Conservation (phyloP, 1,284 basidiomycete genomes). For the Kwoniella shivajii region DNA sequence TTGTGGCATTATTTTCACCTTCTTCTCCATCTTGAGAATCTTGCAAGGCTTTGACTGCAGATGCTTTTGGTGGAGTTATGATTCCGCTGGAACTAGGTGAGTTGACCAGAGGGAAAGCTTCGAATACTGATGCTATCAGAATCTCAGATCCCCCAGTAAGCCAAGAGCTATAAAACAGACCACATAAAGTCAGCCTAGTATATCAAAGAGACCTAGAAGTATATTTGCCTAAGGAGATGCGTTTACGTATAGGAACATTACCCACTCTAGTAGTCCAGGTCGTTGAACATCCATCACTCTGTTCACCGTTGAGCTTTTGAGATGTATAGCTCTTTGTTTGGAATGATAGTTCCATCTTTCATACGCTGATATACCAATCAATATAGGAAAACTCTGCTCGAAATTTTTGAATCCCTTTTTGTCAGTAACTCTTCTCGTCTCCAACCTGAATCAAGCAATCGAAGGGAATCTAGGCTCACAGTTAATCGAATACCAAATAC, state of each 20-base stretch:
- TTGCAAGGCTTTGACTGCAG: conserved; percentile 6
- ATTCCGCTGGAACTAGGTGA: conserved; percentile 10
- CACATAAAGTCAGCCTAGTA: not conserved
- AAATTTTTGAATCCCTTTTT: not conserved
- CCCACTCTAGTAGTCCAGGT: conserved; percentile 44
- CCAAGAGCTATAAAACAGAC: conserved; percentile 35
- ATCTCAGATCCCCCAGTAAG: conserved; percentile 45
- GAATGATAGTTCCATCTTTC: conserved; percentile 62
- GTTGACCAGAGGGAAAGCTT: conserved; percentile 33
- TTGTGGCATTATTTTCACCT: not conserved
- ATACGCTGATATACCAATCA: conserved; percentile 75
- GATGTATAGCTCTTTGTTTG: conserved; percentile 26
- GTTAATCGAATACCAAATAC: conserved; percentile 80
- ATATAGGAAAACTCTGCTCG: conserved; percentile 69
- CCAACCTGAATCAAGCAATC: conserved; percentile 6
- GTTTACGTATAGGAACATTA: not conserved
- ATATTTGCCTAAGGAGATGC: not conserved
- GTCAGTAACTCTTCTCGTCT: too few relatives aligned
- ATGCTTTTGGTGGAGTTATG: conserved; percentile 22
- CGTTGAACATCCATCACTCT: conserved; percentile 19
- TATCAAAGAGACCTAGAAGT: not conserved
- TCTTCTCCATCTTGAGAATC: conserved; percentile 5
- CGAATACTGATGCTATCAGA: conserved; percentile 49
- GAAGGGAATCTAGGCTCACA: conserved; percentile 35
- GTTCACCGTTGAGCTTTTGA: conserved; percentile 28